Conservation (phyloP, 2,329 filamentous ascomycete genomes). For the Endoconidiophora polonica region DNA sequence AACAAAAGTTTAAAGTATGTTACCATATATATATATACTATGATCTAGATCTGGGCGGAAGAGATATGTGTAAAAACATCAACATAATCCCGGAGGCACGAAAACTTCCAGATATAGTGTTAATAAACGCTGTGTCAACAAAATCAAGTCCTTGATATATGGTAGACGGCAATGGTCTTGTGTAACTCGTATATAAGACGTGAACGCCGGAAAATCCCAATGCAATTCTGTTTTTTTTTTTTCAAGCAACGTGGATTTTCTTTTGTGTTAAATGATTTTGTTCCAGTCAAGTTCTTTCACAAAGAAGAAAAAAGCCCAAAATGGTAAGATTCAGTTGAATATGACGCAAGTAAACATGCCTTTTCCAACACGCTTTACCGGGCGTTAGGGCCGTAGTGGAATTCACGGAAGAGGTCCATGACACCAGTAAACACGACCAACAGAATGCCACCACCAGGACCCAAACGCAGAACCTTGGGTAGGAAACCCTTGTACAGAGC, state of each 20-base stretch:
- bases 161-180: slow-evolving; percentile 5
- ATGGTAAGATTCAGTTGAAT: too few species aligned
- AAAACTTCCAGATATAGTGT: neutral
- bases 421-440: slow-evolving; percentile 76
- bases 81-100: neutral
- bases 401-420: slow-evolving; percentile 80
- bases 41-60: too few species aligned
- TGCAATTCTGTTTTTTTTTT: slow-evolving; percentile 1
- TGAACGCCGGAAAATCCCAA: slow-evolving; percentile 9
- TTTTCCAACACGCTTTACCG: neutral
- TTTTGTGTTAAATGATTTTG: neutral
- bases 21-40: neutral
- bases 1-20: too few species aligned
- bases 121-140: neutral
- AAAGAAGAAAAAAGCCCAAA: too few species aligned
- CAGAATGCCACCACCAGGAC: slow-evolving; percentile 48
- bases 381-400: slow-evolving; percentile 18
- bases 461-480: slow-evolving; percentile 58
- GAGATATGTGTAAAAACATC: too few species aligned
- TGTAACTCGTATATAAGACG: slow-evolving; percentile 3
- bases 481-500: slow-evolving; percentile 97
- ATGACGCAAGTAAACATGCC: too few species aligned
- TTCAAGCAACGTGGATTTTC: neutral
- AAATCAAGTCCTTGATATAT: slow-evolving; percentile 2
- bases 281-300: neutral